Evolutionary conservation across 2,329 filamentous ascomycete genomes (phyloP), one percentile per base, ranked within the genome.

Genomic region (Fusarium decemcellulare): DNA sequence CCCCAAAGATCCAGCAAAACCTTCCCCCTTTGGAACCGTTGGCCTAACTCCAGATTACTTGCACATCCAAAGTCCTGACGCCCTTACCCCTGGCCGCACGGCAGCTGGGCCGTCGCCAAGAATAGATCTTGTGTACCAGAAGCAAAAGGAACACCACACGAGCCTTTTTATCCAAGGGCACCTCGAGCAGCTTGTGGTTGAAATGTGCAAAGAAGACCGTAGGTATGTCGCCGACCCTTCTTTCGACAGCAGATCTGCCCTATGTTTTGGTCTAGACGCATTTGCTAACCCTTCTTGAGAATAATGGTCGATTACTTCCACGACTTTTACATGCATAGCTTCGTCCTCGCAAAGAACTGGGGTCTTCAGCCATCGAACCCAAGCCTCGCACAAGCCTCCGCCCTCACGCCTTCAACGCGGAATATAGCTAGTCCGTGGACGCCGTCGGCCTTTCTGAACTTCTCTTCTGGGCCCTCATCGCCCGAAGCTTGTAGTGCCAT

Each of bases 291-390:
- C 2, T 1, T 2, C 2, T 2, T 2, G 2, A 70, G 69, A 2
- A 50, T 34, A 2, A 44, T 57, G 18, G 39, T 65, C 10, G 14
- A 70, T 12, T 70, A 68, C 18, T 59, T 72, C 9, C 64, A 72
- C 8, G 59, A 70, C n/a, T 66, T 70, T 2, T 67, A 68, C 6
- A 48, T 63, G 15, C 59, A 64, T 2, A 2, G 63, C 0, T 59
- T 66, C n/a, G 1, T 10, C 5, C 10, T 44, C 27, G 63, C 63
- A 0, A 66, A 61, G 36, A 23, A 42, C 6, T 67, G 59, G 66
- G 37, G 18, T 2, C 12, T 2, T 8, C 8, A 56, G 14, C 2
- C n/a, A 0, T 7, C 30, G 9, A 50, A n/a, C 4, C 2, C 4
- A 4, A 14, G 2, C 14, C 34, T 14, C 29, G 18, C 18, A 3